Evolutionary conservation across 2,329 filamentous ascomycete species (phyloP), one percentile per base, ranked within the genome.

Genomic region (Stachybotrys elegans): DNA sequence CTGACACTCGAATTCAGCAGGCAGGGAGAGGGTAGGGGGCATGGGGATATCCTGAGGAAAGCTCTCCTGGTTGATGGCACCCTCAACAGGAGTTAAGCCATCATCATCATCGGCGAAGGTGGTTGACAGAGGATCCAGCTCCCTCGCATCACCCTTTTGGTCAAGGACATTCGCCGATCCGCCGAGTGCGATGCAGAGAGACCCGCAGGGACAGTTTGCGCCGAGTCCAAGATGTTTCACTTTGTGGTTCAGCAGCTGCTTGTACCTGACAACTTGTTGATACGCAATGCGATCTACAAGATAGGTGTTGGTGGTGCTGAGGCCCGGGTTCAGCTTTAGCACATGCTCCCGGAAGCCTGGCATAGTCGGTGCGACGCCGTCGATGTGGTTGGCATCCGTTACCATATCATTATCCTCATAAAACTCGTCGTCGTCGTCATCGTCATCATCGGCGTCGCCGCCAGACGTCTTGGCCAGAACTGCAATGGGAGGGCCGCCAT

Each of bases 1-100:
- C 29, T 86, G 84, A 54, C 91, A 96, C 68, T 96, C 91, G 48
- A 95, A 92, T 57, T 92, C 83, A 4, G 90, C 88, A 1, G 91
- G 91, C 6, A 96, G 74, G 14, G 79, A 78, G 46, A 72, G 76
- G 3, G 88, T 84, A 2, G 88, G 89, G 6, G 91, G 91, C 64
- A 88, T 78, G 6, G 88, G 89, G 5, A 95, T 89, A 19, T 89
- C 88, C 4, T 69, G 67, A 1, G 90, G 89, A 57, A 95, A 95
- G 50, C 82, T 85, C 16, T 90, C 86, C 9, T 78, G 71, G 12
- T 75, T 82, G 38, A 91, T 81, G 4, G 79, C 74, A 2, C 82
- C 83, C 53, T 94, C 89, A 2, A 77, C 72, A 5, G 75, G 73
- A n/a, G 79, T 79, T 22, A 23, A 11, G n/a, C 76, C 75, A 42